A percentile compares a stretch with the other conserved stretches of the same genome.
These are phyloP conservation scores for Massariosphaeria phaeospora DNA, from an alignment of 495 filamentous ascomycete genomes.

Conservation along the genomic window DNA sequence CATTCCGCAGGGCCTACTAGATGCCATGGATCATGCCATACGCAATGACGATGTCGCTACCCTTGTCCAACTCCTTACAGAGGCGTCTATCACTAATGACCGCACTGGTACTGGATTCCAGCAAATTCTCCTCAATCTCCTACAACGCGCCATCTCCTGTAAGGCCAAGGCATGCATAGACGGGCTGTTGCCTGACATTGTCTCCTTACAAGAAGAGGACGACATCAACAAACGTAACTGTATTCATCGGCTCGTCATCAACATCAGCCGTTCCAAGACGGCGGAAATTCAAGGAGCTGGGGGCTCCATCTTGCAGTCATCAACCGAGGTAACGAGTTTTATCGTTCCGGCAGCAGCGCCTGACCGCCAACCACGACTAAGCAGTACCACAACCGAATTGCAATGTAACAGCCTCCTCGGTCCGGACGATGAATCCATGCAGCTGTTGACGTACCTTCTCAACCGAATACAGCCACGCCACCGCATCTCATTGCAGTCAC, in stretches of 20 bases:
- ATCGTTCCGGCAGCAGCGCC: slow-evolving; percentile 72
- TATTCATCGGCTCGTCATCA: slow-evolving; percentile 84
- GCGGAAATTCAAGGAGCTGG: slow-evolving; percentile 48
- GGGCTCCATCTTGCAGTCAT: slow-evolving; percentile 46
- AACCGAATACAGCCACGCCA: slow-evolving; percentile 65
- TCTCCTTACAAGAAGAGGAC: slow-evolving; percentile 72
- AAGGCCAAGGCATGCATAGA: slow-evolving; percentile 62
- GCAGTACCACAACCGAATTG: slow-evolving; percentile 44
- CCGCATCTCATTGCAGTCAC: slow-evolving; percentile 58
- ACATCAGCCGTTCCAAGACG: slow-evolving; percentile 74
- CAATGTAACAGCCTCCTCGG: slow-evolving; percentile 52
- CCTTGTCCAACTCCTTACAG: slow-evolving; percentile 55
- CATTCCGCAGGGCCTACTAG: slow-evolving; percentile 60
- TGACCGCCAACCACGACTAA: slow-evolving; percentile 54
- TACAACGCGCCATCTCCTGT: slow-evolving; percentile 77
- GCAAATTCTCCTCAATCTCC: slow-evolving; percentile 65
- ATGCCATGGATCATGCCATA: slow-evolving; percentile 72
- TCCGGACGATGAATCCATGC: slow-evolving; percentile 67
- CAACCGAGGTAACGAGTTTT: slow-evolving; percentile 56
- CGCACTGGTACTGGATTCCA: slow-evolving; percentile 49
- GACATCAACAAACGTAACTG: slow-evolving; percentile 93
- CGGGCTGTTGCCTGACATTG: slow-evolving; percentile 61
- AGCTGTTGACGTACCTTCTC: slow-evolving; percentile 68
- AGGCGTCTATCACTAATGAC: slow-evolving; percentile 50
- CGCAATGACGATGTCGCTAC: slow-evolving; percentile 63